phyloP scores from a whole-genome alignment of 495 filamentous ascomycete genomes.

The Penicillium robsamsonii region DNA sequence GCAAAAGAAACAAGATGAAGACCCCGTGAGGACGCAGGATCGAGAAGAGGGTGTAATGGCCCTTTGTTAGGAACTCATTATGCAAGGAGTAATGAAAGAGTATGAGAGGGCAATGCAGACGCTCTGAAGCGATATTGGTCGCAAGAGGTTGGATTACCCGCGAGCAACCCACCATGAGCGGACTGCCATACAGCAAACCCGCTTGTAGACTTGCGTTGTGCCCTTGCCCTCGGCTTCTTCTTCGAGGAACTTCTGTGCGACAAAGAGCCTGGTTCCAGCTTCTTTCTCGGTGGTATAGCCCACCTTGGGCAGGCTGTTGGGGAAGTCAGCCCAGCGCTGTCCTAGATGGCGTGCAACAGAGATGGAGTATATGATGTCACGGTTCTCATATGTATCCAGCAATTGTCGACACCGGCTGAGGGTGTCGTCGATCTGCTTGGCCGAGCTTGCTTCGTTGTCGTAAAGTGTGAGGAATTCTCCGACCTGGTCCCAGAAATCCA shows the following conservation, averaged over 20 bases:
- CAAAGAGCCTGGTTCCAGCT: slow-evolving; percentile 66
- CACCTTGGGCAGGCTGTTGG: slow-evolving; percentile 55
- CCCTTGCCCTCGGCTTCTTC: slow-evolving; percentile 67
- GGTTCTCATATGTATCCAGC: slow-evolving; percentile 76
- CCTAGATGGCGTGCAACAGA: slow-evolving; percentile 74
- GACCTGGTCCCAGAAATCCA: slow-evolving; percentile 79
- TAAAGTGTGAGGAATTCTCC: slow-evolving; percentile 67
- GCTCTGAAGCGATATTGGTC: neutral
- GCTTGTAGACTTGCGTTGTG: slow-evolving; percentile 78
- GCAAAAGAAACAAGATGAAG: slow-evolving; percentile 13
- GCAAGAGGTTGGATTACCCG: slow-evolving; percentile 27
- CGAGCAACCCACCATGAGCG: slow-evolving; percentile 53
- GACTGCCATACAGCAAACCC: slow-evolving; percentile 69
- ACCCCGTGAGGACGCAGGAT: slow-evolving; percentile 10
- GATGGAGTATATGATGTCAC: slow-evolving; percentile 90
- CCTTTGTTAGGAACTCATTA: neutral
- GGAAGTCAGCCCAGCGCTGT: slow-evolving; percentile 62
- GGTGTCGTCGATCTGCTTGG: slow-evolving; percentile 61
- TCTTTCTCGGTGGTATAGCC: slow-evolving; percentile 67
- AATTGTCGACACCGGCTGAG: slow-evolving; percentile 61
- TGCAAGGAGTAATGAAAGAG: slow-evolving; percentile 13
- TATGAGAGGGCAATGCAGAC: slow-evolving; percentile 8
- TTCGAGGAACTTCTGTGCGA: slow-evolving; percentile 79
- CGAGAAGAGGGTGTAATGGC: slow-evolving; percentile 6
- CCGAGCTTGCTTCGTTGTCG: slow-evolving; percentile 58